Evolutionary conservation across 1,284 basidiomycete genomes (phyloP).

Genomic region (Marasmius tenuissimus): DNA sequence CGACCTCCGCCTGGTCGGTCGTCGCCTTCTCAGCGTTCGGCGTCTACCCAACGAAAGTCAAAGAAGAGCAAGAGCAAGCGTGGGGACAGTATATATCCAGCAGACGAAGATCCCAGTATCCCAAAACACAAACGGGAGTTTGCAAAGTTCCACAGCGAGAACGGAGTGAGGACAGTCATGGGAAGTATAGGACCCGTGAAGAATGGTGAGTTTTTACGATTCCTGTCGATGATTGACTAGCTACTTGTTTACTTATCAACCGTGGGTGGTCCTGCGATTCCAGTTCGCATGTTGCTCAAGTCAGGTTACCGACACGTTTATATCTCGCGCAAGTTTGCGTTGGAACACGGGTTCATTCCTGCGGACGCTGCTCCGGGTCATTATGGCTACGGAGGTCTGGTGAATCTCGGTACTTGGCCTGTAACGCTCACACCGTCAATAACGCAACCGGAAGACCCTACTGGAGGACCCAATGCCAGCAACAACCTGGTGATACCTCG

Average conservation of each 20-base stretch:
- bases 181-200: conserved; percentile 90
- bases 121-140: conserved; percentile 77
- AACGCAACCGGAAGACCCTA: conserved; percentile 24
- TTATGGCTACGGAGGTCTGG: conserved; percentile 84
- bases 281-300: conserved; percentile 92
- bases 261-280: neutral
- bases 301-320: conserved; percentile 95
- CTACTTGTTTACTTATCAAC: neutral
- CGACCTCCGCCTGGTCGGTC: conserved; percentile 21
- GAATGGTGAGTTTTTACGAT: conserved; percentile 57
- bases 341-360: conserved; percentile 88
- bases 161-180: conserved; percentile 91
- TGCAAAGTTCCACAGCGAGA: conserved; percentile 83
- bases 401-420: conserved; percentile 82
- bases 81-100: conserved; percentile 28
- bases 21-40: conserved; percentile 23
- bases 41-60: conserved; percentile 24
- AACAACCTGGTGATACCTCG: neutral
- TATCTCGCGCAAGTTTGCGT: conserved; percentile 91
- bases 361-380: conserved; percentile 78
- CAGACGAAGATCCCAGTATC: conserved; percentile 38
- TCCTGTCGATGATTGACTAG: conserved; percentile 9
- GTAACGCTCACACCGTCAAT: conserved; percentile 54
- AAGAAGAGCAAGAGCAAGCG: conserved; percentile 42
- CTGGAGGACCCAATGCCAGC: neutral